Conservation (phyloP, 2,329 filamentous ascomycete species). For the Colletotrichum tanaceti region DNA sequence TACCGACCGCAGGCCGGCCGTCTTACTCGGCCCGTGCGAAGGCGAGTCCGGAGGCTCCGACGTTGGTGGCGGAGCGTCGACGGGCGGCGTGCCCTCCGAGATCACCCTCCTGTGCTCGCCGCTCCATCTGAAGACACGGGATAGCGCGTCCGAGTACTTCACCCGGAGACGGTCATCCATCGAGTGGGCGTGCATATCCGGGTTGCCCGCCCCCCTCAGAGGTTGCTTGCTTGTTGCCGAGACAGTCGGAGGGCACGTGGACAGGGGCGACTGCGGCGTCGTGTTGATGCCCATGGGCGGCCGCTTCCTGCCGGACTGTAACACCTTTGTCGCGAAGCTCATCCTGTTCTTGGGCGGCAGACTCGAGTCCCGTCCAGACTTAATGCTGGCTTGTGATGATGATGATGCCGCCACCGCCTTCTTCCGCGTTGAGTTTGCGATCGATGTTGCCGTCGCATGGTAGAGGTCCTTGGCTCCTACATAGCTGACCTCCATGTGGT, state of each 20-base stretch:
- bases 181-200: slow-evolving; percentile 27
- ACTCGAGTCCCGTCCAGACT: slow-evolving; percentile 16
- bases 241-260: neutral
- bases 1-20: slow-evolving; percentile 22
- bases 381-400: slow-evolving; percentile 13
- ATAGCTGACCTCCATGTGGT: slow-evolving; percentile 39
- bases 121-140: slow-evolving; percentile 36
- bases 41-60: slow-evolving; percentile 19
- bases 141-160: slow-evolving; percentile 37
- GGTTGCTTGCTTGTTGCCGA: slow-evolving; percentile 8
- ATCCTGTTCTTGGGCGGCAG: slow-evolving; percentile 20
- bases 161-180: slow-evolving; percentile 34
- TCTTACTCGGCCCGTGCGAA: slow-evolving; percentile 16
- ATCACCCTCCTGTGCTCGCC: slow-evolving; percentile 33
- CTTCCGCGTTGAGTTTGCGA: slow-evolving; percentile 38
- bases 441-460: slow-evolving; percentile 43
- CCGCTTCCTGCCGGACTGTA: slow-evolving; percentile 35
- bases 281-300: slow-evolving; percentile 37
- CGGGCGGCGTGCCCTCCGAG: slow-evolving; percentile 18
- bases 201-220: neutral
- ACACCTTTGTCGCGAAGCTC: slow-evolving; percentile 38
- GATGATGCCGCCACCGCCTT: neutral
- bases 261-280: neutral
- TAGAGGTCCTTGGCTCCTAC: slow-evolving; percentile 44
- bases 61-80: neutral